Percentiles rank a stretch among this genome's conserved stretches.
Conservation (phyloP, 108 stramenopile genomes). For the Bacterosira constricta region DNA sequence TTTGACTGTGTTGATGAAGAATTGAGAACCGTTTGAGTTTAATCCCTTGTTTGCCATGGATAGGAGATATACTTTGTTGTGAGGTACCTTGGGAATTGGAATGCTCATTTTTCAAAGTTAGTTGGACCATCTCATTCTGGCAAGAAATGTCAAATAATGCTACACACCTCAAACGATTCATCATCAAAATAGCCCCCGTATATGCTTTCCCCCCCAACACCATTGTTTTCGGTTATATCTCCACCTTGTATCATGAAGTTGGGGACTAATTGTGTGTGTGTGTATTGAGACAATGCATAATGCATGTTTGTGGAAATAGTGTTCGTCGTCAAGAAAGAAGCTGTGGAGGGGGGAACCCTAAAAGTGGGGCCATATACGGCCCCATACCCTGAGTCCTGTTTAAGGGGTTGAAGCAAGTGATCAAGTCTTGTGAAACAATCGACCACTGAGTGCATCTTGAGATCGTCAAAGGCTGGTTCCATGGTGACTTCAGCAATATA, state of each 20-base stretch:
- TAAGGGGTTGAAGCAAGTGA: no score
- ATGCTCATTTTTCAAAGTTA: background rate
- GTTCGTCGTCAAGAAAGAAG: no score
- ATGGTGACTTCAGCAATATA: no score
- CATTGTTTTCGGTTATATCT: slow-evolving; percentile 88
- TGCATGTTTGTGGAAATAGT: no score
- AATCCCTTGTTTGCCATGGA: slow-evolving; percentile 78
- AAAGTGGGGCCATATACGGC: no score
- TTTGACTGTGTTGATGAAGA: slow-evolving; percentile 91
- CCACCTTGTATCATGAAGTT: slow-evolving; percentile 95
- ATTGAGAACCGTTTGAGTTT: slow-evolving; percentile 81
- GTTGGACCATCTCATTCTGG: background rate
- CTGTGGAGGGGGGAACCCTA: no score
- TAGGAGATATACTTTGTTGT: slow-evolving; percentile 85
- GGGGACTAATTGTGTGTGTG: slow-evolving; percentile 65
- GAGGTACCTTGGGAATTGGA: slow-evolving; percentile 74
- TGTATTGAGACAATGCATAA: background rate
- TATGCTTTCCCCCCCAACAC: slow-evolving; percentile 94
- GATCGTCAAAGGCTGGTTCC: no score
- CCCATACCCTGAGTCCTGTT: no score
- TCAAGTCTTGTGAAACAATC: no score
- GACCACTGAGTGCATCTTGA: no score
- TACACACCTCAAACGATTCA: slow-evolving; percentile 65
- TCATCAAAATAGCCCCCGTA: slow-evolving; percentile 90
- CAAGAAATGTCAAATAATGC: background rate